Percentiles rank a stretch among this genome's conserved stretches.
These are phyloP conservation scores for Talaromyces verruculosus DNA, from an alignment of 2,329 filamentous ascomycete genomes.

Conservation along the genomic window DNA sequence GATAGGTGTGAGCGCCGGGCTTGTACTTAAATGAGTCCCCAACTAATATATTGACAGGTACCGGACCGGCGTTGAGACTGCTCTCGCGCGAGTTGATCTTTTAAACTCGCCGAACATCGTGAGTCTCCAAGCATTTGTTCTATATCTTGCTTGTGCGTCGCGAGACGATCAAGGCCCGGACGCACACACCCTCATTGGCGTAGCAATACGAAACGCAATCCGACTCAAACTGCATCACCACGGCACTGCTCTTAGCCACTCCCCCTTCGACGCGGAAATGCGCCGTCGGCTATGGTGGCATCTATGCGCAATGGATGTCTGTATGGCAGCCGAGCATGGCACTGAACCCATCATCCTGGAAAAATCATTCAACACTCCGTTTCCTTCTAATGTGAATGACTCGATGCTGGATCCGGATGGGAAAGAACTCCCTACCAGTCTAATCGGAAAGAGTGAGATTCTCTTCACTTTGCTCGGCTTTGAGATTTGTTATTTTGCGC, in stretches of 20 bases:
- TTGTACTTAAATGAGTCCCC: too few relatives aligned
- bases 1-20: background rate
- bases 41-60: background rate
- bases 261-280: slow-evolving; percentile 10
- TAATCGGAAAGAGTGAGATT: background rate
- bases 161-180: background rate
- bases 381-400: slow-evolving; percentile 10
- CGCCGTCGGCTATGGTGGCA: slow-evolving; percentile 16
- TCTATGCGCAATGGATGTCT: slow-evolving; percentile 1
- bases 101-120: background rate
- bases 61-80: background rate
- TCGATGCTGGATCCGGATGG: slow-evolving; percentile 5
- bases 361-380: background rate
- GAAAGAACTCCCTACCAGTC: background rate
- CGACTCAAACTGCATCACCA: slow-evolving; percentile 12
- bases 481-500: background rate
- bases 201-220: slow-evolving; percentile 8
- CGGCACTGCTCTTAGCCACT: background rate
- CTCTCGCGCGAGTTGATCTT: background rate
- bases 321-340: slow-evolving; percentile 2
- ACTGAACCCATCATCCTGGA: background rate
- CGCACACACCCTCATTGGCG: slow-evolving; percentile 3
- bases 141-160: background rate
- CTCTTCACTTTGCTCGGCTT: background rate
- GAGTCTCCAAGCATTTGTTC: slow-evolving; percentile 5